Conservation (phyloP, 371 early-diverging fungal genomes). For the Mucor piriformis region DNA sequence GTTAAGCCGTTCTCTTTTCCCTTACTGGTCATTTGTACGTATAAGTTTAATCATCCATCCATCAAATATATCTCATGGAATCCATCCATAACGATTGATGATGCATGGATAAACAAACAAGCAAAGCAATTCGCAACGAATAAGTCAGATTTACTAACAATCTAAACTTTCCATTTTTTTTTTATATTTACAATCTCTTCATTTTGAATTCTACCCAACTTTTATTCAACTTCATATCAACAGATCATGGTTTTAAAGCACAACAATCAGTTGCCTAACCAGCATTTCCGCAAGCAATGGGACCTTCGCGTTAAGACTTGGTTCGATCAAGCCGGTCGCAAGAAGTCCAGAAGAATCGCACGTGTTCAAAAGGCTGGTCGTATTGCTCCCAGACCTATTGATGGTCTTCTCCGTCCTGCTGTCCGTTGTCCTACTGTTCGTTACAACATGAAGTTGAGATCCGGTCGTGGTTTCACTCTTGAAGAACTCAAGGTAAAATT, state of each 20-base stretch:
- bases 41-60: conserved; percentile 26
- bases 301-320: conserved; percentile 97
- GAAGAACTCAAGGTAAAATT: conserved; percentile 93
- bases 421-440: conserved; percentile 97
- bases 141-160: neutral
- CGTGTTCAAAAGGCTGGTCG: conserved; percentile 95
- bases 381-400: conserved; percentile 97
- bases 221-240: conserved; percentile 1
- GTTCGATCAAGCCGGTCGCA: conserved; percentile 99
- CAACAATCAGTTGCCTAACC: conserved; percentile 99
- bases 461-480: conserved; percentile 98
- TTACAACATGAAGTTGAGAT: conserved; percentile 99
- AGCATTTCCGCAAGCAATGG: conserved; percentile 99
- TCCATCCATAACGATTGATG: conserved; percentile 6
- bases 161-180: conserved; percentile 5
- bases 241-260: conserved; percentile 83
- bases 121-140: neutral
- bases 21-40: conserved; percentile 49
- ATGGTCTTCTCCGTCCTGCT: conserved; percentile 97
- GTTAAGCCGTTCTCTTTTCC: conserved; percentile 38
- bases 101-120: neutral
- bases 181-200: conserved; percentile 1
- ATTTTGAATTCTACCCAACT: neutral
- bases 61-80: neutral
- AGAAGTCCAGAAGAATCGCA: conserved; percentile 87